Percentiles rank a stretch among this genome's conserved stretches.
phyloP scores from a whole-genome alignment of 371 early-diverging fungal genomes.

The Chytridiales sp. region DNA sequence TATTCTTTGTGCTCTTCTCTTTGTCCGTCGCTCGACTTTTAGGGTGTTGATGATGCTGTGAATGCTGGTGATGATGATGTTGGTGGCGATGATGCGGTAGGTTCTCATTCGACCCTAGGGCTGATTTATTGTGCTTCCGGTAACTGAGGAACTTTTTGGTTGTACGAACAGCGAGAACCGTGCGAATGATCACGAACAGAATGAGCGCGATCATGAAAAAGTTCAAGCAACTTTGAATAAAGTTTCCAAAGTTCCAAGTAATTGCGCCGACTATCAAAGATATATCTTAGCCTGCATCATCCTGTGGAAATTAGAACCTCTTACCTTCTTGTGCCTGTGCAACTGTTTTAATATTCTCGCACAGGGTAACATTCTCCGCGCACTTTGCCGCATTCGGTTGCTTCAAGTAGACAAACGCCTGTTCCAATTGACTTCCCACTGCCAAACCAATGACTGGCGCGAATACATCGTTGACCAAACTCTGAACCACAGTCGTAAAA shows the following conservation, averaged over 20 bases:
- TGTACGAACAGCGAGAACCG: conserved; percentile 68
- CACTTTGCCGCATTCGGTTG: conserved; percentile 7
- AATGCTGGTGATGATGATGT: no score
- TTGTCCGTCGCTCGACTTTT: no score
- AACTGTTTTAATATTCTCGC: conserved; percentile 1
- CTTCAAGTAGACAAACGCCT: conserved; percentile 21
- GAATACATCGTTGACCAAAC: conserved; percentile 23
- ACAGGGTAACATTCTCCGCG: neutral
- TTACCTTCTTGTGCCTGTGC: neutral
- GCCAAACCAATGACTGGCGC: conserved; percentile 23
- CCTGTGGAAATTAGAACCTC: neutral
- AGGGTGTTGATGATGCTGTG: no score
- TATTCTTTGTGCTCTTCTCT: no score
- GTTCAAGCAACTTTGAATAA: conserved; percentile 35
- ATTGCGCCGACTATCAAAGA: conserved; percentile 24
- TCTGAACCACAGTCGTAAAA: conserved; percentile 20
- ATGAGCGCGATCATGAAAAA: conserved; percentile 32
- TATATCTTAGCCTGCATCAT: conserved; percentile 10
- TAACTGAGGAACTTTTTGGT: no score
- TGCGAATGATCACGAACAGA: conserved; percentile 47
- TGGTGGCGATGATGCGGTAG: no score
- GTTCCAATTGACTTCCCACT: conserved; percentile 26
- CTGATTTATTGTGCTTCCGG: no score
- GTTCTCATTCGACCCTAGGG: no score
- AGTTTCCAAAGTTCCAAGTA: conserved; percentile 37